phyloP scores from a whole-genome alignment of 202 grass and related monocot species.

The Panicum virgatum region DNA sequence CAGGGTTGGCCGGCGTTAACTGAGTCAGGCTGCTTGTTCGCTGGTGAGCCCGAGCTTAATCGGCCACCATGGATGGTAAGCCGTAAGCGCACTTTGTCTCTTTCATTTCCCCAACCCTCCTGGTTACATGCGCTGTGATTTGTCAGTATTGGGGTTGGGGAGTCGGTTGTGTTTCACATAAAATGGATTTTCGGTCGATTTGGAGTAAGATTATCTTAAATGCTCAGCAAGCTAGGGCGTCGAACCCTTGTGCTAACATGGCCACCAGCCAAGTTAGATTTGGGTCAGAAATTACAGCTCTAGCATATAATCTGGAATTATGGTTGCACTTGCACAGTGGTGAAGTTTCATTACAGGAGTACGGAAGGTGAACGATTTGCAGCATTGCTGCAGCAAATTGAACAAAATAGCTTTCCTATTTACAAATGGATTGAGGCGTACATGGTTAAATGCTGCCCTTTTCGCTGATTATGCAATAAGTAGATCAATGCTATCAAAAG shows the following conservation, averaged over 20 bases:
- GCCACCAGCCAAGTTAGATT: neutral
- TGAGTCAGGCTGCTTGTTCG: constrained; percentile 14
- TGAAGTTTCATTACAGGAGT: neutral
- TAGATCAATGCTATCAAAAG: neutral
- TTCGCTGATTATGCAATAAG: constrained; percentile 1
- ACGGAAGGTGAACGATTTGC: neutral
- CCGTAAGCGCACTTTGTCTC: neutral
- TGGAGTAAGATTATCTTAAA: neutral
- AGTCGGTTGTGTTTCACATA: constrained; percentile 7
- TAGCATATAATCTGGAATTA: neutral
- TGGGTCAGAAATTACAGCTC: neutral
- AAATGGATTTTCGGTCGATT: neutral
- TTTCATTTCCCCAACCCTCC: neutral
- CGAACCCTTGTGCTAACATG: neutral
- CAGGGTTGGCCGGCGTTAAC: constrained; percentile 17
- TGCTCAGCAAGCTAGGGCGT: neutral
- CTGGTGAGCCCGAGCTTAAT: neutral
- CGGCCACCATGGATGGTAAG: constrained; percentile 63
- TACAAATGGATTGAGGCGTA: neutral
- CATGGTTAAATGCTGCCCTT: neutral
- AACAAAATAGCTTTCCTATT: neutral
- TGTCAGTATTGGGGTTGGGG: constrained; percentile 18
- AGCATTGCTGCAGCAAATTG: neutral
- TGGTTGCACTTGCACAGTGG: neutral
- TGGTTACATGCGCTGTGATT: neutral